These are phyloP conservation scores for Microdochium trichocladiopsis DNA, from an alignment of 2,329 filamentous ascomycete species.

Conservation along the genomic window DNA sequence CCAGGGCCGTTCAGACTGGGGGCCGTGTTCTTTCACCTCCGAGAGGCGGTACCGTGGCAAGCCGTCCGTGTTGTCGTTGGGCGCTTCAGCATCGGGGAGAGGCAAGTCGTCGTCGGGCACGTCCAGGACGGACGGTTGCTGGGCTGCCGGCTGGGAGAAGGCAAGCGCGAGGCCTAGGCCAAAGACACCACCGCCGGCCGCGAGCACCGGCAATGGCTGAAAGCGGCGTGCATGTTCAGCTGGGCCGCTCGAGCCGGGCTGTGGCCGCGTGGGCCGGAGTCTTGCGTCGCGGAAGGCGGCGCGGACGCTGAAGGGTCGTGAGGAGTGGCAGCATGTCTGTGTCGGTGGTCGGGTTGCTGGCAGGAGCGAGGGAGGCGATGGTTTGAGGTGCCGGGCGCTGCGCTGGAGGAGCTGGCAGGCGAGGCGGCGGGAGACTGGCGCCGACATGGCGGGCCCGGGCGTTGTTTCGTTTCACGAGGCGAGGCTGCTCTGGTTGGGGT, in stretches of 20 bases:
- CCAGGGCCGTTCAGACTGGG: slow-evolving; percentile 49
- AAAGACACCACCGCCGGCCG: slow-evolving; percentile 17
- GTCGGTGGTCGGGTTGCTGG: slow-evolving; percentile 4
- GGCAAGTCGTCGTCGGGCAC: slow-evolving; percentile 1
- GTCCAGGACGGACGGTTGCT: slow-evolving; percentile 8
- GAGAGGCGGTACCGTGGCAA: slow-evolving; percentile 42
- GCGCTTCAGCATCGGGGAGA: slow-evolving; percentile 5
- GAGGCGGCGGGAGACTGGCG: slow-evolving; percentile 6
- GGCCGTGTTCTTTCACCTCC: slow-evolving; percentile 46
- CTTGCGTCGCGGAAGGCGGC: slow-evolving; percentile 5
- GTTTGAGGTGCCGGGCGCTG: slow-evolving; percentile 6
- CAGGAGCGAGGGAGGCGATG: not conserved
- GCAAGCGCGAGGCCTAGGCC: slow-evolving; percentile 12
- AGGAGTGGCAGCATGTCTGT: slow-evolving; percentile 1
- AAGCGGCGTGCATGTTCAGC: slow-evolving; percentile 7
- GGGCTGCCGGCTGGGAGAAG: slow-evolving; percentile 13
- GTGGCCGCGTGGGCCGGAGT: slow-evolving; percentile 1
- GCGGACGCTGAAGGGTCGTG: slow-evolving; percentile 8
- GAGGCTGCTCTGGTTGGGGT: not conserved
- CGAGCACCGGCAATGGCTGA: slow-evolving; percentile 13
- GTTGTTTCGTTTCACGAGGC: not conserved
- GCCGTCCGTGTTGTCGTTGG: slow-evolving; percentile 23
- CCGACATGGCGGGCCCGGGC: slow-evolving; percentile 7
- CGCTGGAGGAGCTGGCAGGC: slow-evolving; percentile 9
- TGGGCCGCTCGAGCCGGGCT: not conserved